Evolutionary conservation across 1,284 basidiomycete genomes (phyloP).

Genomic region (Ustilago loliicola): DNA sequence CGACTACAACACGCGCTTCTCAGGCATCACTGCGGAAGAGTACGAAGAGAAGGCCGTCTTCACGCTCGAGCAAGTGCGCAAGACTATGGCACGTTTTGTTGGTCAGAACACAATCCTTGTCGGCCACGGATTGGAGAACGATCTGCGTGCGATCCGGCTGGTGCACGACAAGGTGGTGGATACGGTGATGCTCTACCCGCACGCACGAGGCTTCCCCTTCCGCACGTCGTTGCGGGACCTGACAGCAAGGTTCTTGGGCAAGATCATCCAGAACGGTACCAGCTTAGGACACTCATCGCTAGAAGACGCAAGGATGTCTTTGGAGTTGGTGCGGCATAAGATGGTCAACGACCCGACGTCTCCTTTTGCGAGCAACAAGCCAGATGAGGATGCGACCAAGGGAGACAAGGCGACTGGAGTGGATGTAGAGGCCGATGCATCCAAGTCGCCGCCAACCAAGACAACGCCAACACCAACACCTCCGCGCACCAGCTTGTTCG

Average conservation of each 20-base stretch:
- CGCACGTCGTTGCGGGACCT: constrained; percentile 62
- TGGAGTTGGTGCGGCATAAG: constrained; percentile 60
- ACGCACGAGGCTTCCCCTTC: constrained; percentile 64
- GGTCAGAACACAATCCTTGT: constrained; percentile 60
- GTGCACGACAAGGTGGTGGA: constrained; percentile 63
- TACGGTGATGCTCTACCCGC: constrained; percentile 64
- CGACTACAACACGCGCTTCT: constrained; percentile 68
- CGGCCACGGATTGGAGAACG: constrained; percentile 68
- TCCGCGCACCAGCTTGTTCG: constrained; percentile 40
- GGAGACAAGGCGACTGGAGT: constrained; percentile 28
- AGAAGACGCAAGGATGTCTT: constrained; percentile 63
- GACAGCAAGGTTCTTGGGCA: constrained; percentile 57
- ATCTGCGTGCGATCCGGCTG: constrained; percentile 62
- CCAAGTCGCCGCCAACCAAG: neutral
- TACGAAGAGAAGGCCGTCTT: constrained; percentile 53
- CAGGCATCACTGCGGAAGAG: constrained; percentile 60
- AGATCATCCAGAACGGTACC: constrained; percentile 63
- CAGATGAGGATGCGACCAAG: neutral
- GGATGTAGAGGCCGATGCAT: constrained; percentile 13
- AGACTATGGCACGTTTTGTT: constrained; percentile 55
- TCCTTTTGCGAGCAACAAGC: constrained; percentile 30
- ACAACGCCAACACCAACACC: constrained; percentile 5
- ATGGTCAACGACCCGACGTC: constrained; percentile 44
- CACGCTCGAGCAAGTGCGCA: constrained; percentile 49
- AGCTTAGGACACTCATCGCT: constrained; percentile 61